Base-by-base conservation (phyloP, 139 green algal genomes). In the Bryopsis sp. region DNA sequence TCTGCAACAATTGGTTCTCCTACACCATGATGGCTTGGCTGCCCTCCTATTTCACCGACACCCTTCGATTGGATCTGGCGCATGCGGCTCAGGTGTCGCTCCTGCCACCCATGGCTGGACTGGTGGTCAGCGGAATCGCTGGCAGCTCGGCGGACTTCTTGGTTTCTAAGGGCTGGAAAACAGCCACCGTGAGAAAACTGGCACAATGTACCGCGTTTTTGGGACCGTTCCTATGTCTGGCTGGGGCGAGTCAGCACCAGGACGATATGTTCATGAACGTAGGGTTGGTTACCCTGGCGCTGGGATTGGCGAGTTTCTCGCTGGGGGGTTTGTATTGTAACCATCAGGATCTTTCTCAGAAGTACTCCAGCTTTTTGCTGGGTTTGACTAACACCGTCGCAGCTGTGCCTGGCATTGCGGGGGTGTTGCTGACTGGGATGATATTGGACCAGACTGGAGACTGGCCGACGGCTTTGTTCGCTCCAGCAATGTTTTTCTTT, bases 1-100 rank as follows among this genome's bases (percentile, higher is more conserved):
- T 97, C 69, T 92, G 84, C 81, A 91, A 96, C 74, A 97, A 98
- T 81, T 98, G 91, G 88, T 90, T 95, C 68, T 85, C 96, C 67
- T 98, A 96, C 84, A 92, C 86, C 24, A 90, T 98, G 82, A 79
- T 96, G 58, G 85, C 94, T n/a, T 99, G 94, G 94, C 84, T 99
- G 79, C 94, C 94, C 34, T 94, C 91, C 15, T 98, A 95, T 81
- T 97, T 97, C 68, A 89, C 77, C 0, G 74, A 95, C 62, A 84
- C 80, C 2, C 74, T 98, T 28, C 64, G 50, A 0, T 78, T 96
- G 7, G 82, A 93, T 78, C 75, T 97, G n/a, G 79, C 78, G 3
- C 77, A 86, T 15, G 92, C 92, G 47, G 72, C 68, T 1, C 82
- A 87, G 76, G 82, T 91, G 24, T 88, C 89, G 22, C 77, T 96